Evolutionary conservation across 1,139 yeast species (phyloP).

Genomic region (Eremothecium cymbalariae): DNA sequence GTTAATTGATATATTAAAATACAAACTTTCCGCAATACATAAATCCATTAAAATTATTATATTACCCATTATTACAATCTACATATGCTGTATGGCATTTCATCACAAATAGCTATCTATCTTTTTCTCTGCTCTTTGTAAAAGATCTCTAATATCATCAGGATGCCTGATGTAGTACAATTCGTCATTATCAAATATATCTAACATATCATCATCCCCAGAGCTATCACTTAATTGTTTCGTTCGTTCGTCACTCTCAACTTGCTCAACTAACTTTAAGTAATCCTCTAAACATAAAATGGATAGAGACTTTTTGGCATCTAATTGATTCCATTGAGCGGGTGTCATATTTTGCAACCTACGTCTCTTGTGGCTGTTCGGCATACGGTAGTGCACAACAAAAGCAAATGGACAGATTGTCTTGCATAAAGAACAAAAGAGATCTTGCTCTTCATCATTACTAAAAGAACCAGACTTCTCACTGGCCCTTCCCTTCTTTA

Average conservation of each 20-base stretch:
- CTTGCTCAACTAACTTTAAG: slow-evolving; percentile 11
- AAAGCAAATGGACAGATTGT: slow-evolving; percentile 33
- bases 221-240: slow-evolving; percentile 6
- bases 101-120: slow-evolving; percentile 26
- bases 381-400: slow-evolving; percentile 15
- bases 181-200: slow-evolving; percentile 19
- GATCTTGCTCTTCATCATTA: slow-evolving; percentile 22
- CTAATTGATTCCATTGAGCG: slow-evolving; percentile 15
- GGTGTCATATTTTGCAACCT: slow-evolving; percentile 13
- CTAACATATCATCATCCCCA: slow-evolving; percentile 10
- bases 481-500: slow-evolving; percentile 1
- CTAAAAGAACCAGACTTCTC: slow-evolving; percentile 6
- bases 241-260: slow-evolving; percentile 6
- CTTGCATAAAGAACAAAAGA: slow-evolving; percentile 31
- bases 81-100: too few species aligned
- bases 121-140: slow-evolving; percentile 30
- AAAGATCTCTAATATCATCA: slow-evolving; percentile 19
- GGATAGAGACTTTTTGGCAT: slow-evolving; percentile 11
- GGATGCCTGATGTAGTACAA: slow-evolving; percentile 21
- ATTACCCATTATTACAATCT: too few species aligned
- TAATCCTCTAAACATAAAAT: slow-evolving; percentile 22
- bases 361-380: slow-evolving; percentile 14
- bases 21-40: too few species aligned
- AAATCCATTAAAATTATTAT: too few species aligned
- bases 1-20: neutral